Conservation (phyloP, 106 monocot genomes). For the Dendrobium huoshanense region DNA sequence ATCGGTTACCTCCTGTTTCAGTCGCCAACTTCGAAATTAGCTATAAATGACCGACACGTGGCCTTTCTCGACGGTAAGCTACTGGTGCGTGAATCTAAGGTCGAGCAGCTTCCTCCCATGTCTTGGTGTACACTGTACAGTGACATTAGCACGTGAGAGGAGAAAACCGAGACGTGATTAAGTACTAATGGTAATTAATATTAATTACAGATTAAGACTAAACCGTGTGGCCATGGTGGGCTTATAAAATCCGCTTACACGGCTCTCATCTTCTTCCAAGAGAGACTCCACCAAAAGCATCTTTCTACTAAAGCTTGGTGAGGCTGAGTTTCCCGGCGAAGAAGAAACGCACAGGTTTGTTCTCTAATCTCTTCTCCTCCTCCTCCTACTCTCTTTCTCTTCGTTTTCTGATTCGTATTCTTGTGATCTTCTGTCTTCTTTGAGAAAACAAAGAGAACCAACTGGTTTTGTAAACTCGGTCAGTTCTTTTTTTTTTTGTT, state of each 20-base stretch:
- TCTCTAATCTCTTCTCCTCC: conserved; percentile 6
- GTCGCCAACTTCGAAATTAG: too few species aligned
- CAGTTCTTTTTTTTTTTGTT: not conserved
- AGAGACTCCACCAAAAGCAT: conserved; percentile 7
- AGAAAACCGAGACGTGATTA: not conserved
- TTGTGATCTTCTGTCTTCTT: not conserved
- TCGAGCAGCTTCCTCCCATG: not conserved
- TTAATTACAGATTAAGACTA: not conserved
- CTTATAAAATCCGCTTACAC: conserved; percentile 3
- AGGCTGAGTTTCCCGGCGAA: not conserved
- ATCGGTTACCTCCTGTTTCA: too few species aligned
- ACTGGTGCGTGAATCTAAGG: not conserved
- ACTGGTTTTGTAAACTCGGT: not conserved
- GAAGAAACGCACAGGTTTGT: conserved; percentile 7
- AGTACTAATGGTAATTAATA: not conserved
- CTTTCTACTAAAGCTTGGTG: not conserved
- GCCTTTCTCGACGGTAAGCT: not conserved
- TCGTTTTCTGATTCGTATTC: not conserved
- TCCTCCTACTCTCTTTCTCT: not conserved
- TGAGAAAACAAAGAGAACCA: not conserved
- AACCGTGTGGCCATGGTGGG: not conserved
- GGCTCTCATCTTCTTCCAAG: not conserved
- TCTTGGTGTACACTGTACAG: not conserved
- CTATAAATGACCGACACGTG: not conserved
- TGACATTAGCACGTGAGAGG: not conserved